phyloP scores from a whole-genome alignment of 768 basidiomycete species.

The Mycena pura region DNA sequence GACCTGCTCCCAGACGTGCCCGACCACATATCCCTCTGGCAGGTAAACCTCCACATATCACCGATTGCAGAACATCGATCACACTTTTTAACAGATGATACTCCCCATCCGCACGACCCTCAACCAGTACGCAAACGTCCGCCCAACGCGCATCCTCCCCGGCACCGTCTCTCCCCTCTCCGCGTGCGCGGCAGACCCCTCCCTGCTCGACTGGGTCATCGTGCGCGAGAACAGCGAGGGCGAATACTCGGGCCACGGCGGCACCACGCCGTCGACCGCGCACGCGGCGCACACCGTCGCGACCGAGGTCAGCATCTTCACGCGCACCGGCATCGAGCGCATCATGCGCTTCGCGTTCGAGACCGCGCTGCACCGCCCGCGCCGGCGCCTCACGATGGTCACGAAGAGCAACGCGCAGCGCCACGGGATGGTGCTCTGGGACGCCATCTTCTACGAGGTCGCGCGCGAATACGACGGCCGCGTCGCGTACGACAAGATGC shows the following conservation, averaged over 20 bases:
- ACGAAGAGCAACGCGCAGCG: constrained; percentile 60
- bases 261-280: constrained; percentile 48
- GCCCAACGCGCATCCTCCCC: constrained; percentile 56
- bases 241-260: constrained; percentile 58
- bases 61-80: no score
- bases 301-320: constrained; percentile 51
- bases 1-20: constrained; percentile 40
- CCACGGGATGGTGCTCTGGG: constrained; percentile 58
- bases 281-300: constrained; percentile 51
- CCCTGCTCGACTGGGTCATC: constrained; percentile 57
- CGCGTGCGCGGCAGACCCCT: constrained; percentile 45
- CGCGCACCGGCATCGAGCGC: constrained; percentile 53
- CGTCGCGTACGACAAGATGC: constrained; percentile 53
- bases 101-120: constrained; percentile 59
- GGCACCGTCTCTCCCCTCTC: constrained; percentile 55
- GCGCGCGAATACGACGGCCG: constrained; percentile 56
- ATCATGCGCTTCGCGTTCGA: constrained; percentile 62
- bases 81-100: constrained; percentile 35
- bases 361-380: constrained; percentile 53
- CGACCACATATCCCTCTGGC: constrained; percentile 66
- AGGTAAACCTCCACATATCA: constrained; percentile 31
- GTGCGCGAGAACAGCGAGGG: constrained; percentile 66
- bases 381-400: constrained; percentile 58
- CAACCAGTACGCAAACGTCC: constrained; percentile 56
- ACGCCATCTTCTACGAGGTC: constrained; percentile 53